Base-by-base conservation (phyloP, 805 yeast genomes). In the Ogataea kodamae region DNA sequence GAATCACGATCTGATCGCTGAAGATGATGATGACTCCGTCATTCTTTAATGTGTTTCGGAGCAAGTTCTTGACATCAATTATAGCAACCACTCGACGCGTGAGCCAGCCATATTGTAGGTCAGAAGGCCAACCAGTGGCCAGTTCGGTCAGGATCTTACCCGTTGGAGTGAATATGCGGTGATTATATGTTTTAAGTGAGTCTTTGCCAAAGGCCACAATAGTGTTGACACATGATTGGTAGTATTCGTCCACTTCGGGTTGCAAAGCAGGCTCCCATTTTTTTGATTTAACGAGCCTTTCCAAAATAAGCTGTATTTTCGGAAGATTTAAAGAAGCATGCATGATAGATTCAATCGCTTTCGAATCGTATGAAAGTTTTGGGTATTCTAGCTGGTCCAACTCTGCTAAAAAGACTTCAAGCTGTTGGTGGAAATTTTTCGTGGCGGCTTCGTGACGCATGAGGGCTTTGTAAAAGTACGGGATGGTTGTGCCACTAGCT, bases 371-470 rank as follows among this genome's bases (percentile, higher is more conserved):
- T 1, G 57, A 46, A 5, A 53, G 12, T 17, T 47, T 48, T 9
- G 42, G 29, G 5, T 57, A 52, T 2, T 59, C 48, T 9, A 49
- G 37, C 7, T 45, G 35, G 20, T 62, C 55, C 28, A 72, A 54
- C 17, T 61, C 62, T 3, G 53, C 49, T 5, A 68, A 49, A 37
- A 78, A 70, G 3, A 55, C 58, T 16, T 62, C 64, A 14, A 76
- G 60, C 22, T 65, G 68, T 11, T 60, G 46, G 11, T 70, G 61
- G 46, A 86, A 86, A 33, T 71, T 68, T 44, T 77, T 78, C 8
- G 92, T 74, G 12, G 95, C 96, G 6, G 96, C 96, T 58, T 89
- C 95, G 58, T 90, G 97, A 37, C 97, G 69, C 68, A 88, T 85
- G 48, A 84, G 85, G 0, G 97, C 95, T 52, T 88, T 85, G 62